A percentile compares a stretch with the other conserved stretches of the same genome.
phyloP scores from a whole-genome alignment of 495 filamentous ascomycete genomes.

The Amphirosellinia nigrospora region DNA sequence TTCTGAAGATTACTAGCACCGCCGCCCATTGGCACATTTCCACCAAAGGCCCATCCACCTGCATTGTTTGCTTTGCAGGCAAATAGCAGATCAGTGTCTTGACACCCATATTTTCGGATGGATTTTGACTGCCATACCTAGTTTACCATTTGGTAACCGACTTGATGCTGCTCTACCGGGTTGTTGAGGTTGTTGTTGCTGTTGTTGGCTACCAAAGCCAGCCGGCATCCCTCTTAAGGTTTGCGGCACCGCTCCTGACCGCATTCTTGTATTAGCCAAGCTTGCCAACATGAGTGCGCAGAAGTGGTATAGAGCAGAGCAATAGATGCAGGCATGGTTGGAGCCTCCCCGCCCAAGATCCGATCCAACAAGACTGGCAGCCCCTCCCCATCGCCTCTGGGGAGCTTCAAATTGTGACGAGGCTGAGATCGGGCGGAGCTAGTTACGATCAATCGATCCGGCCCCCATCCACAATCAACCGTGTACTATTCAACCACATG shows the following conservation, averaged over 20 bases:
- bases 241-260: constrained; percentile 69
- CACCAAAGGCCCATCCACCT: constrained; percentile 76
- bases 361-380: background rate
- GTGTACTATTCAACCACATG: constrained; percentile 7
- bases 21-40: constrained; percentile 70
- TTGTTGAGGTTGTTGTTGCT: constrained; percentile 65
- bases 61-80: constrained; percentile 62
- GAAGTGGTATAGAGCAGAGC: constrained; percentile 9
- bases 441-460: background rate
- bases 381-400: background rate
- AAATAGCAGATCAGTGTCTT: constrained; percentile 41
- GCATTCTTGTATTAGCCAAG: constrained; percentile 40
- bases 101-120: constrained; percentile 20
- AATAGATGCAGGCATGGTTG: background rate
- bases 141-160: constrained; percentile 76
- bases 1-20: constrained; percentile 52
- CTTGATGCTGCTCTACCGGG: constrained; percentile 69
- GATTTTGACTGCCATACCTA: constrained; percentile 58
- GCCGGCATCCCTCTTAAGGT: constrained; percentile 70
- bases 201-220: constrained; percentile 70
- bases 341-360: constrained; percentile 5
- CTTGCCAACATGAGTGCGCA: constrained; percentile 23
- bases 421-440: constrained; percentile 17
- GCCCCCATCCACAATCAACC: constrained; percentile 3
- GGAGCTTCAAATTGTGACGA: constrained; percentile 24